Evolutionary conservation across 345 rosid species (phyloP), one percentile per base, ranked within the genome.

Genomic region (Orychophragmus violaceus): DNA sequence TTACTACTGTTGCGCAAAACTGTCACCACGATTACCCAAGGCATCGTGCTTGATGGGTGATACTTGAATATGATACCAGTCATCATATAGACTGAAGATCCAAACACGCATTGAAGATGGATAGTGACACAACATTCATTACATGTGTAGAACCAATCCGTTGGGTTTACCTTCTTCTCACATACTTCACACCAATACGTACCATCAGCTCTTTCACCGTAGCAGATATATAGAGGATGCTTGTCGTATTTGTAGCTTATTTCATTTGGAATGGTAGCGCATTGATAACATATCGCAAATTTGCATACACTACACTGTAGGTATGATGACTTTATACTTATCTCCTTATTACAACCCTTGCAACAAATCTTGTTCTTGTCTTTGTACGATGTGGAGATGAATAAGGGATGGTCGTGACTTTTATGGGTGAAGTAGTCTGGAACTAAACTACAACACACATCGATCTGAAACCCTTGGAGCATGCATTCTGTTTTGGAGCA

Each of bases 391-490:
- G 57, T 48, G 5, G 57, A 23, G 37, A 53, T 52, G 28, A 65
- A 66, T 12, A 66, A 0, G 2, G 70, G 62, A 66, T 66, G 70
- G 1, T 66, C 14, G 44, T 66, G 53, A 39, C 3, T 28, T 8
- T 27, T 9, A 36, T 66, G 62, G 1, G 22, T 66, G 52, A 66
- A 53, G 27, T 6, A 39, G 2, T 65, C 70, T 8, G 51, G 39
- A 37, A 65, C 50, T 18, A 25, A 37, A 12, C 13, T 27, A 36
- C 61, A 66, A 1, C 51, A 4, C 4, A 42, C 48, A 42, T 42
- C 48, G 3, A 42, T 16, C 21, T 41, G 46, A 14, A 16, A 39
- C n/a, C 8, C 16, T 39, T 39, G 28, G 4, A 25, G 28, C 29
- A 27, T 6, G 6, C 29, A 27, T 4, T 27, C 6, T 5, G 6